Conservation (phyloP, 2,329 filamentous ascomycete genomes). For the Penicillium sp. region DNA sequence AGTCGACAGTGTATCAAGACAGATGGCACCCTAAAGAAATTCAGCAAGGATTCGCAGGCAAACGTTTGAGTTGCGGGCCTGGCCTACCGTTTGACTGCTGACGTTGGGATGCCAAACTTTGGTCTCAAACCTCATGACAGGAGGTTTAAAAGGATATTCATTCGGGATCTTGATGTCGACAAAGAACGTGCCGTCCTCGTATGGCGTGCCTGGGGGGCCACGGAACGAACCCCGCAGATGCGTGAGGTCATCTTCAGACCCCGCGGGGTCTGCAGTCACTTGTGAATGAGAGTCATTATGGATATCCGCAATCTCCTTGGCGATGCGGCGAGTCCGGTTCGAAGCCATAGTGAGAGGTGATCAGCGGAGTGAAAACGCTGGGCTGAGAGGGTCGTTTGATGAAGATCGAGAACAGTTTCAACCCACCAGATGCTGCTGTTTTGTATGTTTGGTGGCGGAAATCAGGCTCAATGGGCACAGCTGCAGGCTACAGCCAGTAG, state of each 20-base stretch:
- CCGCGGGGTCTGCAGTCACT: constrained; percentile 64
- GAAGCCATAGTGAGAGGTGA: constrained; percentile 45
- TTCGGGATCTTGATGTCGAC: constrained; percentile 84
- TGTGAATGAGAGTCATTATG: constrained; percentile 67
- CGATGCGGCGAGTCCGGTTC: constrained; percentile 54
- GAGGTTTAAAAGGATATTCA: constrained; percentile 91
- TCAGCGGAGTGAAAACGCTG: constrained; percentile 1
- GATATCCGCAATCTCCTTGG: constrained; percentile 49
- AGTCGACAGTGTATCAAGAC: constrained; percentile 81
- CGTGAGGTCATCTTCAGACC: constrained; percentile 65
- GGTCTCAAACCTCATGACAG: constrained; percentile 85
- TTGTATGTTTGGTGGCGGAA: background rate
- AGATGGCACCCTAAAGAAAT: constrained; percentile 76
- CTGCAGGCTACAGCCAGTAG: background rate
- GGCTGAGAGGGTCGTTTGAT: constrained; percentile 3
- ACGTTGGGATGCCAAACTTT: constrained; percentile 98
- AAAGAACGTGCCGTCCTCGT: constrained; percentile 76
- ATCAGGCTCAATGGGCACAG: background rate
- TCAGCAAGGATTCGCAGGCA: constrained; percentile 12
- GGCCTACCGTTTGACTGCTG: constrained; percentile 80
- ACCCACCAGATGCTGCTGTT: background rate
- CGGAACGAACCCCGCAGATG: constrained; percentile 79
- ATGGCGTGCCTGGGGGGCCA: constrained; percentile 88
- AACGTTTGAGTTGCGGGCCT: constrained; percentile 32
- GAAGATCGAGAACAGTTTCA: background rate